Evolutionary conservation across 1,284 basidiomycete genomes (phyloP), one percentile per base, ranked within the genome.

Genomic region (Filobasidium uniguttulatum): DNA sequence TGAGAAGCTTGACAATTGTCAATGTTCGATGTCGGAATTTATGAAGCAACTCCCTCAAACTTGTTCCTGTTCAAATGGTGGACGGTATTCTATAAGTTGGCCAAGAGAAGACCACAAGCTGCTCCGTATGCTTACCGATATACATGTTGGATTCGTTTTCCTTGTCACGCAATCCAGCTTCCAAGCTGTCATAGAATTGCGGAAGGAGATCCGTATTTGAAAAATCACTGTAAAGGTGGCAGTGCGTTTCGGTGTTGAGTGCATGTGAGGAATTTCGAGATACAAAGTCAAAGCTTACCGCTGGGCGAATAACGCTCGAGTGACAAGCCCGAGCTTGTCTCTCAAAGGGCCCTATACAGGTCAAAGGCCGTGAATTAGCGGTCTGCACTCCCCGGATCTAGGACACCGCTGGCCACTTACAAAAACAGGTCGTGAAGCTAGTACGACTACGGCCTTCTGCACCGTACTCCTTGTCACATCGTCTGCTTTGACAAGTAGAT

Each of bases 381-480:
- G 23, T 1, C 14, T 17, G 1, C 14, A 36, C 14, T 12, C 12
- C 31, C 23, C 23, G 5, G 17, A 12, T 26, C 25, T 26, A 37
- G 25, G 20, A n/a, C 14, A 36, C 8, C 20, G n/a, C n/a, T n/a
- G n/a, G n/a, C n/a, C n/a, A 57, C 65, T 56, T 45, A 66, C 86
- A 63, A 91, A 93, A 1, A 90, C 77, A 0, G 87, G 87, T 60
- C 86, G 87, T 4, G 82, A 82, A 2, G 88, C 90, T 30, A 98
- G 74, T 2, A 98, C 85, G 0, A 98, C 87, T 3, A 99, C 85
- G 0, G 94, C 93, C 65, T 98, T 99, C 67, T 99, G 93, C 0
- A 99, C 93, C 14, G 84, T 97, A 25, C 85, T 89, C 17, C 93
- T 79, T 5, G 93, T 97, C 8, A 98, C 88, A 60, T 96, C 89